phyloP scores from a whole-genome alignment of 257 asterid species.

The Schizonepeta tenuifolia region DNA sequence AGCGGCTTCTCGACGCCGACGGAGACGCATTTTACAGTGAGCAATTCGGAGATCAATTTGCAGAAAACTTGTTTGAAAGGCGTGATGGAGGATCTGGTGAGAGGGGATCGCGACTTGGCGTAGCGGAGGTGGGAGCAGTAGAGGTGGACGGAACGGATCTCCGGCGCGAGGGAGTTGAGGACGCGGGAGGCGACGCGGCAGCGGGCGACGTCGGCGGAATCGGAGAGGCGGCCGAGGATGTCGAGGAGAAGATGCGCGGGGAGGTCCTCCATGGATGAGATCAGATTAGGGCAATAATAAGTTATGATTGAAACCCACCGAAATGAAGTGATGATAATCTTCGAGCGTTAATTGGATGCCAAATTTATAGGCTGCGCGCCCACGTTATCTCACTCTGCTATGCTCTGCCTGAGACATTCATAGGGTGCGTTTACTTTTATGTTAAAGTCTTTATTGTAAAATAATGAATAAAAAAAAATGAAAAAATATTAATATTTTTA shows the following conservation, averaged over 20 bases:
- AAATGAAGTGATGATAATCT: background rate
- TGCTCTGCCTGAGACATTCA: too few species aligned
- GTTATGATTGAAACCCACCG: background rate
- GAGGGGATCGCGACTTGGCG: conserved; percentile 64
- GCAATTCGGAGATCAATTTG: conserved; percentile 49
- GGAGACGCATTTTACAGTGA: conserved; percentile 49
- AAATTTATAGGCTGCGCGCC: background rate
- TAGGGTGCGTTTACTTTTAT: too few species aligned
- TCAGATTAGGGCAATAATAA: background rate
- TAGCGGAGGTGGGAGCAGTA: conserved; percentile 70
- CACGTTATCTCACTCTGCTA: too few species aligned
- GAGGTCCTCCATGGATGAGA: conserved; percentile 63
- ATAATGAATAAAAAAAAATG: too few species aligned
- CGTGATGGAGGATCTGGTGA: conserved; percentile 50
- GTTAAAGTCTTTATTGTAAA: too few species aligned
- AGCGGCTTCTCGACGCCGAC: conserved; percentile 76
- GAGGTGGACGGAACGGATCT: conserved; percentile 60
- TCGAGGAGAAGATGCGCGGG: conserved; percentile 68
- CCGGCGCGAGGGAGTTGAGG: conserved; percentile 57
- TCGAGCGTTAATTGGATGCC: background rate
- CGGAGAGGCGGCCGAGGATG: conserved; percentile 63
- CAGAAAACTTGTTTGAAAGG: conserved; percentile 65
- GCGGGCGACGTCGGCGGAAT: conserved; percentile 68
- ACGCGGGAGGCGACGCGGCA: conserved; percentile 67
- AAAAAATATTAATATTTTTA: too few species aligned